Conservation (phyloP, 83 land plant species). For the Picea abies region DNA sequence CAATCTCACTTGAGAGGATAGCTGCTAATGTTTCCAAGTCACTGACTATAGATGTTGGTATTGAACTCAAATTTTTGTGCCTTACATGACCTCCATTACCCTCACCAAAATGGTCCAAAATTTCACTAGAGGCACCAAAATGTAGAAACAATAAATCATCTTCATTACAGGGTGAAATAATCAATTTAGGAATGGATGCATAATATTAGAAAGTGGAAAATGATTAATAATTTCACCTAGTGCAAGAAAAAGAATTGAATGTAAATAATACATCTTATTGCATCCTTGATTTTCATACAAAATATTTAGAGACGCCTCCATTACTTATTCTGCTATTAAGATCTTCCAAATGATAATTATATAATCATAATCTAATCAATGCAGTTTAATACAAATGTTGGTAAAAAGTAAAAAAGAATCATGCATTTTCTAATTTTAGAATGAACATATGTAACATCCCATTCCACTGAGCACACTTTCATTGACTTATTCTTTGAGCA, state of each 20-base stretch:
- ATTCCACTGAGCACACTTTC: too few relatives aligned
- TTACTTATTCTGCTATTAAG: background rate
- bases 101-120: constrained; percentile 77
- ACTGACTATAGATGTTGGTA: constrained; percentile 67
- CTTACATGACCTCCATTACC: constrained; percentile 56
- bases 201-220: background rate
- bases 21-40: constrained; percentile 83
- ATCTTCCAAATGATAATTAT: background rate
- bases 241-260: background rate
- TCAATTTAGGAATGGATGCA: background rate
- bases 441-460: too few relatives aligned
- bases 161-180: constrained; percentile 23
- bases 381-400: background rate
- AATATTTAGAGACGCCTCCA: background rate
- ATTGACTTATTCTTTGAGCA: too few relatives aligned
- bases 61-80: constrained; percentile 75
- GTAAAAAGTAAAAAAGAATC: too few relatives aligned
- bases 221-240: background rate
- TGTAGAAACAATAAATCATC: constrained; percentile 86
- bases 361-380: background rate
- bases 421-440: too few relatives aligned
- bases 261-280: background rate
- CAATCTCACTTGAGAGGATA: constrained; percentile 74
- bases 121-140: constrained; percentile 96
- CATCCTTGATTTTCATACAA: background rate